Evolutionary conservation across 306 rosid genomes (phyloP).

Genomic region (Pueraria montana): DNA sequence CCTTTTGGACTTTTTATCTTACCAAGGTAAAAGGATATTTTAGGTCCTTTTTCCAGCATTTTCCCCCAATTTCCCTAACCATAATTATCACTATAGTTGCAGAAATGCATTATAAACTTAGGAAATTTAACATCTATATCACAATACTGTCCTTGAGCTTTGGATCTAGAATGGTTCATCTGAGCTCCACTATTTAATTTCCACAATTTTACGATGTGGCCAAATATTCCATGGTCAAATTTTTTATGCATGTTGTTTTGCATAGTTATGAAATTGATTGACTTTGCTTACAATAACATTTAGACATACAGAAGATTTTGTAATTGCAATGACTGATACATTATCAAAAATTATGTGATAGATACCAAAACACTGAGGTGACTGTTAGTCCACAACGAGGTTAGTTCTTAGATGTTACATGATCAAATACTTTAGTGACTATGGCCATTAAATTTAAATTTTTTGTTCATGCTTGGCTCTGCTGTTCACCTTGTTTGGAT

Average conservation of each 20-base stretch:
- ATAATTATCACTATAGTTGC: not conserved
- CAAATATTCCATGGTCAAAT: not conserved
- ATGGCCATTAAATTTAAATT: not conserved
- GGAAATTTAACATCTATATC: not conserved
- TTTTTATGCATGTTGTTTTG: not conserved
- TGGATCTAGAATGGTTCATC: not conserved
- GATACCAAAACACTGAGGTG: not conserved
- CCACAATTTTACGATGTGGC: not conserved
- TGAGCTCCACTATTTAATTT: not conserved
- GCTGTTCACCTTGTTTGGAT: conserved; percentile 5
- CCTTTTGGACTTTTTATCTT: not conserved
- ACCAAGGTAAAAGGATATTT: not conserved
- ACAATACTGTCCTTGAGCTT: conserved; percentile 8
- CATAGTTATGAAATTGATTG: not conserved
- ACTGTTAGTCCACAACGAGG: not conserved
- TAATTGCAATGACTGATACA: not conserved
- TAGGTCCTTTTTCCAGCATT: not conserved
- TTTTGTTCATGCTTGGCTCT: not conserved
- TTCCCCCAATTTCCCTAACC: not conserved
- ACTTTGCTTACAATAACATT: not conserved
- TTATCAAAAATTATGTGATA: not conserved
- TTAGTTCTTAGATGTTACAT: not conserved
- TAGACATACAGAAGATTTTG: not conserved
- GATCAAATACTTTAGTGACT: not conserved
- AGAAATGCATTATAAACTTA: not conserved